Evolutionary conservation across 371 early-diverging fungal species (phyloP), one percentile per base, ranked within the genome.

Genomic region (Rhizopus delemar): DNA sequence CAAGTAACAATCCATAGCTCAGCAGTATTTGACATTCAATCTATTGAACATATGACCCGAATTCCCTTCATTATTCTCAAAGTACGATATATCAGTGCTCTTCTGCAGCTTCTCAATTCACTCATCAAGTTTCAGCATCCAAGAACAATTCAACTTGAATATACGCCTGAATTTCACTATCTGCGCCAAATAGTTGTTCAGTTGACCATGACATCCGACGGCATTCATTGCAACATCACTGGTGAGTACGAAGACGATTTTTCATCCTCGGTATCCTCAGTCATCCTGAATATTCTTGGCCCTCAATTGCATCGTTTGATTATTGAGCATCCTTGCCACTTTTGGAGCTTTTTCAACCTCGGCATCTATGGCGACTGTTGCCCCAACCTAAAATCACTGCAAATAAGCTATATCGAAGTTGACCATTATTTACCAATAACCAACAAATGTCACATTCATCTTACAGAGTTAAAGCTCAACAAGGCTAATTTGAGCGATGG

Each of bases 161-260:
- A 48, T 29, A 7, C 15, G 48, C 48, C 48, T 12, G 48, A 48
- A 48, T 48, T 29, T 48, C 48, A 15, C 15, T 48, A n/a, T 8
- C 22, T 48, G 22, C 48, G 48, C 12, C 48, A 48, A 12, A 29
- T 48, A 29, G 15, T 15, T 4, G 29, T 48, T 9, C 48, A 29
- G 8, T 9, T 48, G n/a, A 22, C 16, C 4, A 22, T 48, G n/a
- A 8, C 29, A 2, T 4, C 22, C 8, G 12, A 28, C 4, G 48
- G 12, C 5, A 29, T 28, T 4, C 7, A 48, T 15, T 48, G 48
- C 12, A 9, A 9, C 12, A 48, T 48, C 15, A 8, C 7, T 29
- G 48, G 48, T 2, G 48, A 48, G 12, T 29, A 29, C 29, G 28
- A 28, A 8, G 31, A 48, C 12, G 48, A 48, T 28, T 48, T 48